phyloP scores from a whole-genome alignment of 768 basidiomycete species.

The Mycena galericulata region DNA sequence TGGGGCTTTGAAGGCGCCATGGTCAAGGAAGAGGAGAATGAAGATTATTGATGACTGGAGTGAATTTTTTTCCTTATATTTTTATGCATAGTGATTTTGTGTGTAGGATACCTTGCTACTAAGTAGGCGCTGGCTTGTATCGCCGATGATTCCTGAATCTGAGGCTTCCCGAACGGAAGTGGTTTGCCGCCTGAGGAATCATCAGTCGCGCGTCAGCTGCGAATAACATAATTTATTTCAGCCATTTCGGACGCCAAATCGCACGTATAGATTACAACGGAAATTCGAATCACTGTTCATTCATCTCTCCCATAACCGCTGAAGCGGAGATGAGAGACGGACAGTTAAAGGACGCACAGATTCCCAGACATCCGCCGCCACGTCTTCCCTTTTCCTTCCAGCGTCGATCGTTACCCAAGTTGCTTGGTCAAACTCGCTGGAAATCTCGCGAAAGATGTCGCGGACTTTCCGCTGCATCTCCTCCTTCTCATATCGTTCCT shows the following conservation, averaged over 20 bases:
- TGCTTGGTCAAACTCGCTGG: slow-evolving; percentile 7
- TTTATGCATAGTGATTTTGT: background rate
- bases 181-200: no score
- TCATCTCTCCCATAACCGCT: slow-evolving; percentile 9
- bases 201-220: no score
- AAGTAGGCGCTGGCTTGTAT: no score
- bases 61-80: background rate
- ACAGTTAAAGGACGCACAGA: background rate
- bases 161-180: no score
- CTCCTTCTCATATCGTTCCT: slow-evolving; percentile 88
- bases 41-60: slow-evolving; percentile 47
- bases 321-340: slow-evolving; percentile 7
- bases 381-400: slow-evolving; percentile 16
- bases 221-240: no score
- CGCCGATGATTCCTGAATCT: no score
- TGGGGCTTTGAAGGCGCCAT: slow-evolving; percentile 47
- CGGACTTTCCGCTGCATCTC: slow-evolving; percentile 66
- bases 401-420: slow-evolving; percentile 26
- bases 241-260: no score
- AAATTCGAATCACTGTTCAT: no score
- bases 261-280: no score
- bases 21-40: slow-evolving; percentile 63
- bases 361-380: slow-evolving; percentile 24
- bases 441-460: slow-evolving; percentile 18
- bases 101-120: background rate